phyloP scores from a whole-genome alignment of 768 basidiomycete species.

The Pisolithus sp. region DNA sequence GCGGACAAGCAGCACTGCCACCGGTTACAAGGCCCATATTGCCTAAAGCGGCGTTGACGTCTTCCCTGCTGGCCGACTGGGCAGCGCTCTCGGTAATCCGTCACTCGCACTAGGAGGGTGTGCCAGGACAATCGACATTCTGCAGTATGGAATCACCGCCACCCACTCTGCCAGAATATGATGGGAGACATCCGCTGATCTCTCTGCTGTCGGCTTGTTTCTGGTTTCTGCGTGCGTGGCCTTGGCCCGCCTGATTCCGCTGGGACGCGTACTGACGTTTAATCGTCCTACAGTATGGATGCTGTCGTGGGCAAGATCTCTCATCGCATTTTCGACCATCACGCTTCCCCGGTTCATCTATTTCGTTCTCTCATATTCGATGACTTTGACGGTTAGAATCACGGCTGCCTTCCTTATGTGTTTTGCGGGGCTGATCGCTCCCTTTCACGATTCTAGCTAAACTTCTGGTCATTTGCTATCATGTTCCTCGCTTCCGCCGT shows the following conservation, averaged over 20 bases:
- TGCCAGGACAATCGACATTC: no score
- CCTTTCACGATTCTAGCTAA: conserved; percentile 47
- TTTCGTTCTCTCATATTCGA: conserved; percentile 74
- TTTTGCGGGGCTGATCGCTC: conserved; percentile 2
- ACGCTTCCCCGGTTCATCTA: conserved; percentile 77
- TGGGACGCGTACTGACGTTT: not conserved
- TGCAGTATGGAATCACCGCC: conserved; percentile 18
- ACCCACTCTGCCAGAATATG: conserved; percentile 13
- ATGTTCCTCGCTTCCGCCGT: conserved; percentile 64
- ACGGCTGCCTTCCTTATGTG: not conserved
- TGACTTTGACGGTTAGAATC: conserved; percentile 72
- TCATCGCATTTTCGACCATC: conserved; percentile 78
- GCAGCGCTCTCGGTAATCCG: not conserved
- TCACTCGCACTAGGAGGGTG: not conserved
- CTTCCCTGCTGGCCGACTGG: conserved; percentile 1
- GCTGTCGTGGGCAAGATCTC: conserved; percentile 66
- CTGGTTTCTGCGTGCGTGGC: conserved; percentile 71
- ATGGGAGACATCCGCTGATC: conserved; percentile 62
- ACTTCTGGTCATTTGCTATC: conserved; percentile 85
- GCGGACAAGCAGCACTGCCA: conserved; percentile 23
- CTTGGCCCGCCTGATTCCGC: not conserved
- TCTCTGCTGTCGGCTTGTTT: conserved; percentile 76
- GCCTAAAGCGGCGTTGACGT: conserved; percentile 1
- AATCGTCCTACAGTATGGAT: conserved; percentile 57
- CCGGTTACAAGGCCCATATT: conserved; percentile 12